Conservation (phyloP, 805 yeast species). For the Ogataea ganodermae region DNA sequence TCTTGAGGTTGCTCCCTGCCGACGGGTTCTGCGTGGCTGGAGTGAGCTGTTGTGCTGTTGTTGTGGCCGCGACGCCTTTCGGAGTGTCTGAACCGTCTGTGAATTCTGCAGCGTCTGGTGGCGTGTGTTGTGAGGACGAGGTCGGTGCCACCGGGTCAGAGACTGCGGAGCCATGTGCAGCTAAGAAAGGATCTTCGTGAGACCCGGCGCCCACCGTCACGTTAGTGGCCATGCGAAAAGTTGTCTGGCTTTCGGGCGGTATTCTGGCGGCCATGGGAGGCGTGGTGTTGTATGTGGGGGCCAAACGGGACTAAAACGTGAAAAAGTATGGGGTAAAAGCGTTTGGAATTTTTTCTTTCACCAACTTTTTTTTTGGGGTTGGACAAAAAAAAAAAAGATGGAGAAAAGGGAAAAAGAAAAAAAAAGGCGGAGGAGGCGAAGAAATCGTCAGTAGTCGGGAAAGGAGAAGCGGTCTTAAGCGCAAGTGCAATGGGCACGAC, state of each 20-base stretch:
- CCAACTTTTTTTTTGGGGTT: slow-evolving; percentile 5
- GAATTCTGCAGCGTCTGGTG: no score
- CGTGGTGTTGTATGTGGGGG: slow-evolving; percentile 5
- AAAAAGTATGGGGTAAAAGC: slow-evolving; percentile 12
- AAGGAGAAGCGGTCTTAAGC: no score
- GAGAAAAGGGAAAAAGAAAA: slow-evolving; percentile 6
- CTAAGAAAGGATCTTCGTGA: no score
- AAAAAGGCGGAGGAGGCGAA: slow-evolving; percentile 6
- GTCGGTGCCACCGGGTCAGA: no score
- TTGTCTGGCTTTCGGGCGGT: slow-evolving; percentile 32
- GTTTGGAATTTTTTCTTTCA: slow-evolving; percentile 6
- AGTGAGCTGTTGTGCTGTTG: slow-evolving; percentile 15
- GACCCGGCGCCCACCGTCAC: slow-evolving; percentile 4
- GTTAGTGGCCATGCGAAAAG: slow-evolving; percentile 34
- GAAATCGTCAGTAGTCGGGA: background rate
- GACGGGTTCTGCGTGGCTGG: slow-evolving; percentile 26
- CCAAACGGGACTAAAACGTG: background rate
- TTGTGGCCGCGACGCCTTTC: background rate
- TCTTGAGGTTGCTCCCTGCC: slow-evolving; percentile 24
- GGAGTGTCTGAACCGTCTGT: background rate
- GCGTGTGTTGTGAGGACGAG: no score
- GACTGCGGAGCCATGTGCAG: no score
- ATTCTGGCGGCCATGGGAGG: slow-evolving; percentile 26
- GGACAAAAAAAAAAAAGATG: slow-evolving; percentile 11
- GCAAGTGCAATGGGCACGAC: no score